These are phyloP conservation scores for Alternaria sp. DNA, from an alignment of 2,329 filamentous ascomycete genomes.

Conservation along the genomic window DNA sequence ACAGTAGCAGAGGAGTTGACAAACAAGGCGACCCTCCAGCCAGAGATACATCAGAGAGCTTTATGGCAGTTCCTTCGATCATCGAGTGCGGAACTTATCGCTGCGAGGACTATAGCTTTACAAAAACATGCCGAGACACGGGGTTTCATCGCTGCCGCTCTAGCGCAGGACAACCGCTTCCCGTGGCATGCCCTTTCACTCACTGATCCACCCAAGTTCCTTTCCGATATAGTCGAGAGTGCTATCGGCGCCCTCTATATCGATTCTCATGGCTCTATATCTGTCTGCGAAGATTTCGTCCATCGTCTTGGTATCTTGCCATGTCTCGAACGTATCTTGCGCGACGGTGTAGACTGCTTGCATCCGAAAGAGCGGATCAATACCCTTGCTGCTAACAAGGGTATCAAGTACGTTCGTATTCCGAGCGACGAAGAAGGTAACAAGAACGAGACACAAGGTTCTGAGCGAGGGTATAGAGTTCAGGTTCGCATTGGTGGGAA, in stretches of 20 bases:
- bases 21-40: slow-evolving; percentile 43
- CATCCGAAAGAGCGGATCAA: slow-evolving; percentile 75
- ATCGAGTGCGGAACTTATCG: slow-evolving; percentile 57
- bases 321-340: slow-evolving; percentile 69
- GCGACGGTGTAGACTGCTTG: slow-evolving; percentile 60
- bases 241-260: slow-evolving; percentile 84
- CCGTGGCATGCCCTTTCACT: slow-evolving; percentile 79
- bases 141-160: slow-evolving; percentile 57
- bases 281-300: slow-evolving; percentile 66
- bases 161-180: slow-evolving; percentile 65
- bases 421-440: slow-evolving; percentile 20
- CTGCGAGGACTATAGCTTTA: slow-evolving; percentile 56
- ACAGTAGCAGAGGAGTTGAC: slow-evolving; percentile 46
- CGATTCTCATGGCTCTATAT: slow-evolving; percentile 61
- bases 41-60: slow-evolving; percentile 46
- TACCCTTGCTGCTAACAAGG: slow-evolving; percentile 61
- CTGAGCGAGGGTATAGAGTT: slow-evolving; percentile 35
- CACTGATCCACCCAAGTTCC: slow-evolving; percentile 52
- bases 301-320: slow-evolving; percentile 70
- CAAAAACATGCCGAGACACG: slow-evolving; percentile 60
- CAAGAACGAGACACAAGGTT: background rate
- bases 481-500: slow-evolving; percentile 47
- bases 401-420: slow-evolving; percentile 61
- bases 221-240: slow-evolving; percentile 72
- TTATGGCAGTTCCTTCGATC: slow-evolving; percentile 78